Base-by-base conservation (phyloP, 2,329 filamentous ascomycete genomes). In the Akanthomyces dipterigenus region DNA sequence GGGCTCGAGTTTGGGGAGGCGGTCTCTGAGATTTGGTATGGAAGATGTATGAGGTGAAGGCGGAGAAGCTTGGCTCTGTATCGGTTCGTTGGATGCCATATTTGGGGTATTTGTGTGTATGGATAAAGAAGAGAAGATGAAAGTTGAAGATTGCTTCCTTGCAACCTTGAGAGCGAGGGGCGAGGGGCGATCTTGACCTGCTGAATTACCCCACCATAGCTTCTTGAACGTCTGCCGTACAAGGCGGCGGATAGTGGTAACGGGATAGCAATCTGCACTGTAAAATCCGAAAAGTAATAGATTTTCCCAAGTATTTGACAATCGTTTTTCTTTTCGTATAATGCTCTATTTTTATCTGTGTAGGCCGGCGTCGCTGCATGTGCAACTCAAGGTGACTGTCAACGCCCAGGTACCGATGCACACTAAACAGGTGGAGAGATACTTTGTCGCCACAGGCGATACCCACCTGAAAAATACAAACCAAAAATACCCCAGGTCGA, bases 1-100 rank as follows among this genome's bases (percentile, higher is more conserved):
- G 34, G 88, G 86, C 69, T 88, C 82, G 63, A 91, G 80, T 70
- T 85, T 89, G 36, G 88, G 88, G 46, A 90, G 81, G 63, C 78
- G 80, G 68, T 83, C 76, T 68, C 80, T 83, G 31, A 76, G 70
- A 46, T 68, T 71, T 31, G 72, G 69, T 55, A 72, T 71, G 36
- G 60, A 45, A 26, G 60, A 28, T 38, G 63, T 61, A n/a, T 63
- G 49, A 11, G 65, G 46, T 3, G 59, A 28, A 28, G 62, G 28
- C 54, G 65, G 61, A 56, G 59, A 57, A 61, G 64, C 55, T 26
- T 38, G 48, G 55, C 20, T 51, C 18, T 40, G 43, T n/a, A 56
- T 1, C 6, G 43, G 26, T 14, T 22, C 60, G 26, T 36, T 42
- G 14, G 60, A 62, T 26, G 60, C 26, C 60, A 62, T 62, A 36